Percentiles rank a stretch among this genome's conserved stretches.
Conservation (phyloP, 169 alveolate genomes). For the Plasmodium relictum region DNA sequence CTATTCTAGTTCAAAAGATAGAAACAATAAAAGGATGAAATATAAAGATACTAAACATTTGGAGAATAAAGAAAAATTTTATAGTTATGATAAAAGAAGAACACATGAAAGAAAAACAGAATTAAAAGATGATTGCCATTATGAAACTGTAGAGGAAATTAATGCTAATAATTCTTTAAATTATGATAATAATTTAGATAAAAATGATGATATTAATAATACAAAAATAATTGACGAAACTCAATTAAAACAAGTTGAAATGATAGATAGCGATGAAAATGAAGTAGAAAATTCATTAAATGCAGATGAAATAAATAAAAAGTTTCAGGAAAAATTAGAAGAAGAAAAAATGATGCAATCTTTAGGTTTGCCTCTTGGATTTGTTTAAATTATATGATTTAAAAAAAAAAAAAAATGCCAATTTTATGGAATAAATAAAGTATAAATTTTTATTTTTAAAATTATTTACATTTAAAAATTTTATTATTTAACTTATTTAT, state of each 20-base stretch:
- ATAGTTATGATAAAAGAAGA: slow-evolving; percentile 7
- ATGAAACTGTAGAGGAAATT: slow-evolving; percentile 54
- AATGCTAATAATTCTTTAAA: slow-evolving; percentile 6
- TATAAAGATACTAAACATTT: slow-evolving; percentile 3
- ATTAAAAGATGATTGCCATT: slow-evolving; percentile 41
- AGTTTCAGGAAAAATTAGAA: slow-evolving; percentile 55
- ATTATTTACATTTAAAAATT: too few relatives aligned
- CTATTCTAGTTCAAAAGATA: slow-evolving; percentile 8
- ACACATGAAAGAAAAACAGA: slow-evolving; percentile 34
- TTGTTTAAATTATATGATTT: slow-evolving; percentile 7
- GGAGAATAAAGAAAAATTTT: slow-evolving; percentile 2
- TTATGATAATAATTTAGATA: slow-evolving; percentile 6
- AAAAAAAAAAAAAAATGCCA: neutral
- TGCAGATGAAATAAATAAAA: slow-evolving; percentile 48
- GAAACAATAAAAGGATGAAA: neutral
- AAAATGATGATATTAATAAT: slow-evolving; percentile 6
- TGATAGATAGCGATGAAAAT: slow-evolving; percentile 14
- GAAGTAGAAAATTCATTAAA: neutral
- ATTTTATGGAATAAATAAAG: too few relatives aligned
- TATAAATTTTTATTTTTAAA: too few relatives aligned
- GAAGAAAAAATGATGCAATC: slow-evolving; percentile 70
- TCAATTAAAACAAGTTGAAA: slow-evolving; percentile 9
- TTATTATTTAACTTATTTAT: too few relatives aligned
- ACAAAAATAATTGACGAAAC: neutral
- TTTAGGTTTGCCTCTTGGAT: slow-evolving; percentile 59